Percentiles rank a stretch among this genome's conserved stretches.
phyloP scores from a whole-genome alignment of 1,139 yeast species.

The Yamadazyma buinensis region DNA sequence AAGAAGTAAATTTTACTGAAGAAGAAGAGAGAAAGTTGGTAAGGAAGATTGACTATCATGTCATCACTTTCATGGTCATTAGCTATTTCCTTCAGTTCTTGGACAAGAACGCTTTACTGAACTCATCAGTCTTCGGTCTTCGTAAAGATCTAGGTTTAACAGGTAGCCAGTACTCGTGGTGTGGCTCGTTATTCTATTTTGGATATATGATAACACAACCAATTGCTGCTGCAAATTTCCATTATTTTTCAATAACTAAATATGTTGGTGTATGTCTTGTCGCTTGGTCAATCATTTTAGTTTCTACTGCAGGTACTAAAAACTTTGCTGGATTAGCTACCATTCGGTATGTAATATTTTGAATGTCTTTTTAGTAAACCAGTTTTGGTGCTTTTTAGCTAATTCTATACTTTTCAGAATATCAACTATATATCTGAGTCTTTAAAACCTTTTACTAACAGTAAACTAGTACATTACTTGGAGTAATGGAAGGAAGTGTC shows the following conservation, averaged over 20 bases:
- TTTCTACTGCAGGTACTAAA: constrained; percentile 42
- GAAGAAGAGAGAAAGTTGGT: constrained; percentile 8
- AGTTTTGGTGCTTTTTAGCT: too few relatives aligned
- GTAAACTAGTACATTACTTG: too few relatives aligned
- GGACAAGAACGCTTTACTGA: constrained; percentile 55
- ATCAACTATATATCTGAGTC: too few relatives aligned
- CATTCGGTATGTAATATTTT: too few relatives aligned
- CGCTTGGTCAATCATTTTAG: constrained; percentile 49
- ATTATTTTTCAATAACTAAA: constrained; percentile 27
- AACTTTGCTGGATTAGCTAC: constrained; percentile 47
- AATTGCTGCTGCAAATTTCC: constrained; percentile 40
- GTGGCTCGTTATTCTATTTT: constrained; percentile 49
- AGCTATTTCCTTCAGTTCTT: constrained; percentile 55
- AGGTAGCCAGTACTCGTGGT: constrained; percentile 50
- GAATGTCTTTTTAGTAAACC: too few relatives aligned
- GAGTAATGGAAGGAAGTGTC: constrained; percentile 33
- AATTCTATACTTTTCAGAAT: too few relatives aligned
- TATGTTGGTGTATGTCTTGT: constrained; percentile 27
- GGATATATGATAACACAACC: constrained; percentile 46
- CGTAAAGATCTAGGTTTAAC: constrained; percentile 40
- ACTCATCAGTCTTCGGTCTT: constrained; percentile 58
- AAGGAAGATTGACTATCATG: constrained; percentile 47
- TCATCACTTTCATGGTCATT: constrained; percentile 51
- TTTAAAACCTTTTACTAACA: too few relatives aligned
- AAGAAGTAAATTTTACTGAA: constrained; percentile 14